Base-by-base conservation (phyloP, 2,329 filamentous ascomycete genomes). In the Cladosporium sp. region DNA sequence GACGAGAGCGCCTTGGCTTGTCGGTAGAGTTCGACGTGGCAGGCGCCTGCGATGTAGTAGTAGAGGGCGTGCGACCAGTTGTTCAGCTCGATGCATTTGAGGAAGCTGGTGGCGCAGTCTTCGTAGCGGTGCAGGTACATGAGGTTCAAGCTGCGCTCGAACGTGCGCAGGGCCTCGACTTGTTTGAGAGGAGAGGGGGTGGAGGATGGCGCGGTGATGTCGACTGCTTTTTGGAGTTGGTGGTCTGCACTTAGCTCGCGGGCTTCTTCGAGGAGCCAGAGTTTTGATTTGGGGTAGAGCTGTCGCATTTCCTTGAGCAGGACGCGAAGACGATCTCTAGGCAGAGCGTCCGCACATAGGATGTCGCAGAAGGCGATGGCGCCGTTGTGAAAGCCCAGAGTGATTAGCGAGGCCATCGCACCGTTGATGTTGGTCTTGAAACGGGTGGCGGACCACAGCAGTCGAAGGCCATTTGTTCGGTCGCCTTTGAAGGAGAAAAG, bases 401-500 rank as follows among this genome's bases (percentile, higher is more conserved):
- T 74, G 20, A 89, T 80, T 34, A 97, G 77, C 0, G 86, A 89
- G 0, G 91, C 85, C 64, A 97, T 85, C 6, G 88, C 92, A n/a
- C 91, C 92, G 63, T 96, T 95, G 62, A 97, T 80, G 66, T 96
- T 96, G 55, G 84, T 73, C 18, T 65, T 64, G 66, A 91, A 93
- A 43, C 84, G 83, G 18, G 89, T 90, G 11, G 89, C 88, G 65
- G 88, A 84, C 93, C 93, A 99, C 4, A 99, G 81, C 81, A 96
- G 86, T 32, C 80, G 77, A 27, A 96, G 77, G 8, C 91, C 93
- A 36, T 85, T 80, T 55, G 89, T 83, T 38, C 91, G 85, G 65
- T 97, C 91, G 27, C 93, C 93, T 54, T 82, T 84, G 71, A 97
- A 97, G 1, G 93, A 93, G 24, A 96, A 86, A 37, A 97, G 85